These are phyloP conservation scores for Diospyros kaki DNA, from an alignment of 148 eudicot species.

Conservation along the genomic window DNA sequence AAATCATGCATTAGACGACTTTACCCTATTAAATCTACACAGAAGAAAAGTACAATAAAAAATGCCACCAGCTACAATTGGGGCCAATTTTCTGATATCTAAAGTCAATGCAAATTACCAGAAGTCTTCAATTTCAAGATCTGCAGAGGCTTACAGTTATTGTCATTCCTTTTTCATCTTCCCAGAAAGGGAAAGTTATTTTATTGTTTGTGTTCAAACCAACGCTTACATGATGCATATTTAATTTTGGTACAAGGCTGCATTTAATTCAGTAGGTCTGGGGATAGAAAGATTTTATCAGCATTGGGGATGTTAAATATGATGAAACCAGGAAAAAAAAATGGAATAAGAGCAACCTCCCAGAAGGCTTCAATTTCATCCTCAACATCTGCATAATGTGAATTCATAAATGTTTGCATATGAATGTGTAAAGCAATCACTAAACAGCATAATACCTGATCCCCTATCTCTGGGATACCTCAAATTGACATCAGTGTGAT, in stretches of 20 bases:
- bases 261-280: not conserved
- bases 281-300: not conserved
- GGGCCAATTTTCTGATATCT: not conserved
- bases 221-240: not conserved
- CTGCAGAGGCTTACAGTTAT: not conserved
- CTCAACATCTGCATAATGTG: not conserved
- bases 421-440: not conserved
- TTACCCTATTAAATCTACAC: no score
- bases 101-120: not conserved
- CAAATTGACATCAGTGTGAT: not conserved
- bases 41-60: not conserved
- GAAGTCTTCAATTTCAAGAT: not conserved
- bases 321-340: not conserved
- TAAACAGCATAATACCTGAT: not conserved
- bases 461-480: not conserved
- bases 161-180: not conserved
- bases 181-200: not conserved
- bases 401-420: not conserved
- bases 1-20: not conserved
- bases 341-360: constrained; percentile 7
- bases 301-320: not conserved
- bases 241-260: not conserved
- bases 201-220: not conserved
- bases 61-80: not conserved
- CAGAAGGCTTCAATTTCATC: not conserved